Base-by-base conservation (phyloP, 805 yeast species). In the Hanseniaspora osmophila region DNA sequence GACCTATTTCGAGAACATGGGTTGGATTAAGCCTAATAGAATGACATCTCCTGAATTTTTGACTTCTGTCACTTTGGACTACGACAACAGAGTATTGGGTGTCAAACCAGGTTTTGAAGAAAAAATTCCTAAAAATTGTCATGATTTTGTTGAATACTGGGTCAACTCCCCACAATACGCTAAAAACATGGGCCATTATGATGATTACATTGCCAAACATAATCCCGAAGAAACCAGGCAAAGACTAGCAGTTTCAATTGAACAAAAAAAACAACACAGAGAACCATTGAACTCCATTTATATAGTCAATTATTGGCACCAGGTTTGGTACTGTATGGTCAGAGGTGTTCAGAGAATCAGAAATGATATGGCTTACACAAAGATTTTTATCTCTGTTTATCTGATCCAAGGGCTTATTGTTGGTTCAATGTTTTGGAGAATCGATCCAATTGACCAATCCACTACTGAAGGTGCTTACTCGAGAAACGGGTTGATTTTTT, bases 401-500 rank as follows among this genome's bases (percentile, higher is more conserved):
- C 55, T 67, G 11, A 50, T 67, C 15, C 73, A 76, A 74, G 75
- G 74, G 35, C 60, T 77, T 44, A 58, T 77, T 33, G 55, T 73
- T 40, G 64, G 76, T 11, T 75, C 82, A 1, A 67, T 77, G 46
- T 77, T 74, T 52, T 75, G 70, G 59, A 72, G 75, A 51, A 52
- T 74, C 22, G 27, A 22, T 22, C 27, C 27, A 5, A 48, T 53
- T 54, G 44, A 47, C 50, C 54, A 51, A 10, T 35, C 44, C 7
- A 58, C 54, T 29, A 70, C 81, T 1, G 58, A 52, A 2, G 66
- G 74, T 1, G 69, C 77, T 50, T 74, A 68, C 58, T 65, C 61
- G 51, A 64, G 84, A 55, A 69, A 76, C 52, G 73, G 84, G 33
- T 70, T 78, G 41, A 64, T 81, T 66, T 81, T 80, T 63, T 79